These are phyloP conservation scores for Quercus cerris DNA, from an alignment of 306 rosid species.

Conservation along the genomic window DNA sequence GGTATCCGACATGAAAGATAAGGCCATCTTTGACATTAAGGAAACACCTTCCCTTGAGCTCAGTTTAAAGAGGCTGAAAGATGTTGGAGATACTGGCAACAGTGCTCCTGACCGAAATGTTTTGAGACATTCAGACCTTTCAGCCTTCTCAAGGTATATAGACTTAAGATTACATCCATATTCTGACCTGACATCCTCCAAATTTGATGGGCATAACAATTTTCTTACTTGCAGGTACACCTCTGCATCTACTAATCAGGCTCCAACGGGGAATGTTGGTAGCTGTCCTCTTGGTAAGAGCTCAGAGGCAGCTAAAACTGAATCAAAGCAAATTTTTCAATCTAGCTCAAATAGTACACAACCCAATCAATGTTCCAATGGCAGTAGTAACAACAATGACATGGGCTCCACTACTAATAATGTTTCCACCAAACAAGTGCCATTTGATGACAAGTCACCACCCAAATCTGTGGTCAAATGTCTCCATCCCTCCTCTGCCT, in stretches of 20 bases:
- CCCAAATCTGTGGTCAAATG: neutral
- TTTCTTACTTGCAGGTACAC: slow-evolving; percentile 25
- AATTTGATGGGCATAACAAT: neutral
- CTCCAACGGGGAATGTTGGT: slow-evolving; percentile 37
- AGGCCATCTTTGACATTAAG: slow-evolving; percentile 5
- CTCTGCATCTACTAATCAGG: slow-evolving; percentile 18
- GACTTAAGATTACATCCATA: neutral
- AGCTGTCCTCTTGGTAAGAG: slow-evolving; percentile 51
- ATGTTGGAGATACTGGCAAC: slow-evolving; percentile 7
- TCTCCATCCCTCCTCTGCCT: slow-evolving; percentile 6
- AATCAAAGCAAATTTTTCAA: slow-evolving; percentile 27
- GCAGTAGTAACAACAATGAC: slow-evolving; percentile 48
- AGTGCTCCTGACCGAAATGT: slow-evolving; percentile 25
- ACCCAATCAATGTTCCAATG: slow-evolving; percentile 48
- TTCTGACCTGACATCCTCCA: no score
- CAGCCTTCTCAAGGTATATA: slow-evolving; percentile 42
- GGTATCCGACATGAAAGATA: neutral
- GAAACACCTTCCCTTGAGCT: slow-evolving; percentile 29
- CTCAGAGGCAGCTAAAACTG: slow-evolving; percentile 38
- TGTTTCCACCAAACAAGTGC: slow-evolving; percentile 14
- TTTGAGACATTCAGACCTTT: slow-evolving; percentile 23
- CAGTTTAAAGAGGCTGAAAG: slow-evolving; percentile 29
- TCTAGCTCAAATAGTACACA: slow-evolving; percentile 38
- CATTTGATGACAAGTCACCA: slow-evolving; percentile 9
- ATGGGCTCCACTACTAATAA: slow-evolving; percentile 23